Conservation (phyloP, 495 filamentous ascomycete genomes). For the Talaromyces thailandensis region DNA sequence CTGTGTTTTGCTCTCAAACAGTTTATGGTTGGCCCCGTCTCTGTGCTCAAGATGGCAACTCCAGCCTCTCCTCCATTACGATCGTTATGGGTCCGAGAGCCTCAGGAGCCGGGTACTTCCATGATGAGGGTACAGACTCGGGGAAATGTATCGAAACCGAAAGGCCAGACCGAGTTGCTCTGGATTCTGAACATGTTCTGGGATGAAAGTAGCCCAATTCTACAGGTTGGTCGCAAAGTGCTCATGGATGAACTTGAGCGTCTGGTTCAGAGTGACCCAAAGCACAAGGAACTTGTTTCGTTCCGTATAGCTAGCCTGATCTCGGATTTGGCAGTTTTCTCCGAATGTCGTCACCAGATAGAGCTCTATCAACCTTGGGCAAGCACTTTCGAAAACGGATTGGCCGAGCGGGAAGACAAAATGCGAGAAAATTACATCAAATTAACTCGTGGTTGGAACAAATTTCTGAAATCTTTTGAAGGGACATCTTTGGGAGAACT, state of each 20-base stretch:
- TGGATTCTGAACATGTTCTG: conserved; percentile 24
- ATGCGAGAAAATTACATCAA: conserved; percentile 19
- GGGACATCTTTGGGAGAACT: conserved; percentile 8
- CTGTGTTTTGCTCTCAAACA: conserved; percentile 25
- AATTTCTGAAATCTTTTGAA: conserved; percentile 10
- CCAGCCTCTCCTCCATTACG: conserved; percentile 28
- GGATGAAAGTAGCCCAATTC: conserved; percentile 12
- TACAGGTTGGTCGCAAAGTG: conserved; percentile 17
- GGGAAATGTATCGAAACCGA: conserved; percentile 7
- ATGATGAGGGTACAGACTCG: conserved; percentile 8
- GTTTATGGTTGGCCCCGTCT: conserved; percentile 13
- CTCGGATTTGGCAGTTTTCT: conserved; percentile 33
- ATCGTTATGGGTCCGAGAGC: conserved; percentile 14
- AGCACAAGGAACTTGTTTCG: conserved; percentile 28
- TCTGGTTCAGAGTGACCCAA: conserved; percentile 25
- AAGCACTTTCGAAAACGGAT: conserved; percentile 18
- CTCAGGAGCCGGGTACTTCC: conserved; percentile 9
- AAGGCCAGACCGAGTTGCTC: conserved; percentile 15
- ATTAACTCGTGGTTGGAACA: conserved; percentile 5
- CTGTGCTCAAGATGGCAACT: conserved; percentile 11
- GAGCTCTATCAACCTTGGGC: conserved; percentile 41
- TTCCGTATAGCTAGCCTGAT: conserved; percentile 21
- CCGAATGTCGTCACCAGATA: conserved; percentile 31
- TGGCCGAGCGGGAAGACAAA: conserved; percentile 11
- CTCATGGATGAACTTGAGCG: conserved; percentile 40